These are phyloP conservation scores for Aspergillus fijiensis DNA, from an alignment of 2,329 filamentous ascomycete genomes.

Conservation along the genomic window DNA sequence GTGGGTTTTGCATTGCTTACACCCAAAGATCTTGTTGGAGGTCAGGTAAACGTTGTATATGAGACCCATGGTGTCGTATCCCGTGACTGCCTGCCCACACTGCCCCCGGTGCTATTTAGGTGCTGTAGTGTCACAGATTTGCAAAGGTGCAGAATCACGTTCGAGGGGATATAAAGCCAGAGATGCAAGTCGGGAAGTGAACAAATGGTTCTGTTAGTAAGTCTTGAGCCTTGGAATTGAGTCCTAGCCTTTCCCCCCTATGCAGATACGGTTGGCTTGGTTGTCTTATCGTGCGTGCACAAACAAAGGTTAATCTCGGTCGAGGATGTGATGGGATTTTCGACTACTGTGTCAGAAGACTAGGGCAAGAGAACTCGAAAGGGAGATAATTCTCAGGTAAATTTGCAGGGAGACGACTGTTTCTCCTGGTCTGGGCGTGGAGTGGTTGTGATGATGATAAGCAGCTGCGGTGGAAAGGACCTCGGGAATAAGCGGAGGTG, in stretches of 20 bases:
- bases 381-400: neutral
- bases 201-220: neutral
- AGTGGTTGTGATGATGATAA: slow-evolving; percentile 3
- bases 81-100: slow-evolving; percentile 18
- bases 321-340: neutral
- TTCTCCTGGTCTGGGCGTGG: neutral
- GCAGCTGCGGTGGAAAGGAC: slow-evolving; percentile 8
- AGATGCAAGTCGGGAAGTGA: neutral
- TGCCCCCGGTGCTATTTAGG: slow-evolving; percentile 14
- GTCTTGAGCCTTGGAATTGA: neutral
- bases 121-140: slow-evolving; percentile 22
- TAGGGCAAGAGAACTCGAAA: neutral
- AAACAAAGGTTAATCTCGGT: neutral
- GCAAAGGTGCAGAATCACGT: neutral
- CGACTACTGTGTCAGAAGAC: neutral
- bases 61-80: slow-evolving; percentile 67
- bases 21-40: slow-evolving; percentile 84
- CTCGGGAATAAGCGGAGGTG: slow-evolving; percentile 10
- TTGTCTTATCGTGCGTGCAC: neutral
- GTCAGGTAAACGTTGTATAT: slow-evolving; percentile 89
- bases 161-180: neutral
- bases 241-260: neutral
- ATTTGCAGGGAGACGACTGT: neutral
- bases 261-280: neutral
- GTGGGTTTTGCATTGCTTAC: slow-evolving; percentile 93